A percentile compares a stretch with the other conserved stretches of the same genome.
phyloP scores from a whole-genome alignment of 1,139 yeast genomes.

The Hemisphaericaspora xylofermentans region DNA sequence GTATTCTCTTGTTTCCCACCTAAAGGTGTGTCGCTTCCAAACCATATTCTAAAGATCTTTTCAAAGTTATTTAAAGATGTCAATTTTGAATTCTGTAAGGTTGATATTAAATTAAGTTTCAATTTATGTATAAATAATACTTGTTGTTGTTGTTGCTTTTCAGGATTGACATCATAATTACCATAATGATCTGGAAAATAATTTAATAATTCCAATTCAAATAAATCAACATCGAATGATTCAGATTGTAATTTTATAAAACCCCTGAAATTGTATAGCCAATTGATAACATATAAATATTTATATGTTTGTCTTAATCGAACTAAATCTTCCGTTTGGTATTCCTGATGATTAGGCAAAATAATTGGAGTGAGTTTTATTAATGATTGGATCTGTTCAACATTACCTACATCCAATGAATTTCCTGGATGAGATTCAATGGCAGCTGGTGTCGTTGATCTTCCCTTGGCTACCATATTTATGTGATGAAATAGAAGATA shows the following conservation, averaged over 20 bases:
- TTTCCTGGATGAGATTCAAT: constrained; percentile 23
- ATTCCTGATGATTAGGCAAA: constrained; percentile 24
- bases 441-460: constrained; percentile 5
- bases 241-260: constrained; percentile 44
- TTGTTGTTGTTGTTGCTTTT: constrained; percentile 2
- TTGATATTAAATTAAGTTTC: constrained; percentile 39
- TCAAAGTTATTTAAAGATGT: constrained; percentile 43
- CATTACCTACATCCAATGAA: constrained; percentile 23
- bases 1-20: constrained; percentile 29
- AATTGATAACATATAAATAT: constrained; percentile 49
- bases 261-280: constrained; percentile 50
- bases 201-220: constrained; percentile 53
- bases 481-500: not conserved
- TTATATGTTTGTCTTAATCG: constrained; percentile 26
- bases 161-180: not conserved
- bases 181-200: constrained; percentile 27
- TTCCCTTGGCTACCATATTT: constrained; percentile 5
- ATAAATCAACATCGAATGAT: constrained; percentile 52
- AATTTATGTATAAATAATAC: constrained; percentile 39
- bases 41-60: constrained; percentile 42
- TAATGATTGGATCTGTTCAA: constrained; percentile 27
- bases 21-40: constrained; percentile 41
- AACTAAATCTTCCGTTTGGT: constrained; percentile 11
- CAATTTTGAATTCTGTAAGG: constrained; percentile 29
- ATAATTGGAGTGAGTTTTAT: constrained; percentile 29